Evolutionary conservation across 23 red algal genomes (phyloP).

Genomic region (Chondrus crispus): DNA sequence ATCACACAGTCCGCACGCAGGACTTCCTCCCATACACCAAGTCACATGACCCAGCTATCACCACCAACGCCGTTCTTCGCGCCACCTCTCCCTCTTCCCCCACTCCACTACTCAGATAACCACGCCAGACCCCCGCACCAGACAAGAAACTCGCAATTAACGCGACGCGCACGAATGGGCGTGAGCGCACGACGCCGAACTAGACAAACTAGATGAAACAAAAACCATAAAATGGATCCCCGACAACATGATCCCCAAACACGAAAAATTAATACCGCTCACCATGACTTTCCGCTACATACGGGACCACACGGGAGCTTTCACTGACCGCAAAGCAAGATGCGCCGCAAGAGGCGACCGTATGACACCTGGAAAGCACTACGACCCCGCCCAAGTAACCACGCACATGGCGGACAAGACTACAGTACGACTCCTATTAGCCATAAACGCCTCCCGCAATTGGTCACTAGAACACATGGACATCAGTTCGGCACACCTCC

Average conservation of each 20-base stretch:
- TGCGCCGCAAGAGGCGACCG: neutral
- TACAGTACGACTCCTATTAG: neutral
- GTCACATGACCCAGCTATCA: neutral
- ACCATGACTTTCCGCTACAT: neutral
- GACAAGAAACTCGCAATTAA: neutral
- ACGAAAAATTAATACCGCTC: neutral
- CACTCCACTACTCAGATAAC: neutral
- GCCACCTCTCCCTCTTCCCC: neutral
- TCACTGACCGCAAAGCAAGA: neutral
- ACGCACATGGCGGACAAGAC: neutral
- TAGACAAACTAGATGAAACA: neutral
- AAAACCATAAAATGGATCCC: neutral
- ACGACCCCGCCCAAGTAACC: neutral
- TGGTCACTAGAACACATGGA: neutral
- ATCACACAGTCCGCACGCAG: neutral
- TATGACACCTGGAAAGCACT: neutral
- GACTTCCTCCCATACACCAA: conserved; percentile 32
- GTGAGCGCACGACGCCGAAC: neutral
- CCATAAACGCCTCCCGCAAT: neutral
- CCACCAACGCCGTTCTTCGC: neutral
- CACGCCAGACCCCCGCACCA: neutral
- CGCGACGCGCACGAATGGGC: neutral
- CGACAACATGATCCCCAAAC: neutral
- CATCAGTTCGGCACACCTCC: neutral
- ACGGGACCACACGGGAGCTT: too few relatives aligned